A percentile compares a stretch with the other conserved stretches of the same genome.
phyloP scores from a whole-genome alignment of 202 grass and related monocot genomes.

The Hordeum pubiflorum region DNA sequence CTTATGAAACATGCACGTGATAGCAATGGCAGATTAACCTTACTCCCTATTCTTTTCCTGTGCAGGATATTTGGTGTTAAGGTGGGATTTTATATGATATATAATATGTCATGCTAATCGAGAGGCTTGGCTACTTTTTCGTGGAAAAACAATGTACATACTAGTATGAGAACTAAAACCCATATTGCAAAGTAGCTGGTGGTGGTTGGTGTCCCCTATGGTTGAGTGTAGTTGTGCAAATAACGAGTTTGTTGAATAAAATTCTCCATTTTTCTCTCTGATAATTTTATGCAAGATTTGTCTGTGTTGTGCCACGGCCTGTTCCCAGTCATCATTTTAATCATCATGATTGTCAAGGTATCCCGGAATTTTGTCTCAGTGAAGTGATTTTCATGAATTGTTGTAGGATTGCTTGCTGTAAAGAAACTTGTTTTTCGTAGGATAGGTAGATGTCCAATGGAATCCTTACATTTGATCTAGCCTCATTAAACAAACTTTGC shows the following conservation, averaged over 20 bases:
- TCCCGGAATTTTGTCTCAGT: no score
- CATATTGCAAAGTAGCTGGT: slow-evolving; percentile 27
- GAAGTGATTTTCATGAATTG: background rate
- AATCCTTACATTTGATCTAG: no score
- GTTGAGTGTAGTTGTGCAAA: slow-evolving; percentile 50
- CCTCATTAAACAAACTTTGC: background rate
- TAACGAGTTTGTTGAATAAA: slow-evolving; percentile 51
- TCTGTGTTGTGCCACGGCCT: background rate
- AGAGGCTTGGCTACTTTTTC: background rate
- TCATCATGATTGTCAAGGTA: no score
- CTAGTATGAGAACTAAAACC: slow-evolving; percentile 32
- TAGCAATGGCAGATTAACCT: background rate
- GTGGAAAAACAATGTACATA: slow-evolving; percentile 43
- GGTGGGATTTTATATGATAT: slow-evolving; percentile 14
- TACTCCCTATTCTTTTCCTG: background rate
- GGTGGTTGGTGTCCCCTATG: slow-evolving; percentile 7
- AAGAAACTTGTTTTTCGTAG: no score
- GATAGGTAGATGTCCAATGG: no score
- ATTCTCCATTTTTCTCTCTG: slow-evolving; percentile 32
- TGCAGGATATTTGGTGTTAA: slow-evolving; percentile 18
- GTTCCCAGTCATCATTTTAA: no score
- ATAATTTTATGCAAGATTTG: background rate
- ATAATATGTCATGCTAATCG: slow-evolving; percentile 7
- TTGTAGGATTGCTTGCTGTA: background rate
- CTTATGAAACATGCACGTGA: background rate